A percentile compares a stretch with the other conserved stretches of the same genome.
phyloP scores from a whole-genome alignment of 495 filamentous ascomycete species.

The Neurospora cerealis region DNA sequence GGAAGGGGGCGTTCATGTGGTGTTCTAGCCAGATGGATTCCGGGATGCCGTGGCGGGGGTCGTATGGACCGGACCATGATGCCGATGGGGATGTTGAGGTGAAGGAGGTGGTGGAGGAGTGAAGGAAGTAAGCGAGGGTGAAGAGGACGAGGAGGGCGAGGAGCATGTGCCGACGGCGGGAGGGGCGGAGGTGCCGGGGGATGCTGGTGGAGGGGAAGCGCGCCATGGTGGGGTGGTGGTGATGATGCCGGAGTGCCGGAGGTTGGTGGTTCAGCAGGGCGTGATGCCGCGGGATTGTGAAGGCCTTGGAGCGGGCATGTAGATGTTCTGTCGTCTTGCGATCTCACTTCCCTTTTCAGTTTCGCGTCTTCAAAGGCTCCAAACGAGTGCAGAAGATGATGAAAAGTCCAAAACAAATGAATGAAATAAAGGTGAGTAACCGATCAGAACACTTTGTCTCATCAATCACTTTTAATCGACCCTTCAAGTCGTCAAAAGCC shows the following conservation, averaged over 20 bases:
- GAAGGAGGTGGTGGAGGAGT: not conserved
- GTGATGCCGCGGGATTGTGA: not conserved
- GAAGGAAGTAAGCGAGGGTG: conserved; percentile 1
- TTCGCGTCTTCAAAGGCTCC: no score
- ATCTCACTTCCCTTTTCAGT: no score
- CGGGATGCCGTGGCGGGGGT: not conserved
- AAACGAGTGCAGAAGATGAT: not conserved
- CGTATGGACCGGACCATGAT: not conserved
- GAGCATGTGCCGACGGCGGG: not conserved
- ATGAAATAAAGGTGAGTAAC: not conserved
- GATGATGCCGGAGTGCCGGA: no score
- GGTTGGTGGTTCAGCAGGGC: not conserved
- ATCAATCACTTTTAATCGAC: not conserved
- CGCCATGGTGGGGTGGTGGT: not conserved
- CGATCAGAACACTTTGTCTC: not conserved
- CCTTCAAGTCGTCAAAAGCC: not conserved
- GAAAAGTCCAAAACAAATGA: not conserved
- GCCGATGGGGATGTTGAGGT: not conserved
- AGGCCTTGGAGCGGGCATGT: no score
- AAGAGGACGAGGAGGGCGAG: not conserved
- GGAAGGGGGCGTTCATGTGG: conserved; percentile 22
- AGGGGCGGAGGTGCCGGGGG: not conserved
- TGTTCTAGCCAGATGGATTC: conserved; percentile 18
- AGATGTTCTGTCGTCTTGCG: not conserved
- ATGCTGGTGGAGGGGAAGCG: not conserved